phyloP scores from a whole-genome alignment of 441 rosid species.

The Rhodomyrtus psidioides region DNA sequence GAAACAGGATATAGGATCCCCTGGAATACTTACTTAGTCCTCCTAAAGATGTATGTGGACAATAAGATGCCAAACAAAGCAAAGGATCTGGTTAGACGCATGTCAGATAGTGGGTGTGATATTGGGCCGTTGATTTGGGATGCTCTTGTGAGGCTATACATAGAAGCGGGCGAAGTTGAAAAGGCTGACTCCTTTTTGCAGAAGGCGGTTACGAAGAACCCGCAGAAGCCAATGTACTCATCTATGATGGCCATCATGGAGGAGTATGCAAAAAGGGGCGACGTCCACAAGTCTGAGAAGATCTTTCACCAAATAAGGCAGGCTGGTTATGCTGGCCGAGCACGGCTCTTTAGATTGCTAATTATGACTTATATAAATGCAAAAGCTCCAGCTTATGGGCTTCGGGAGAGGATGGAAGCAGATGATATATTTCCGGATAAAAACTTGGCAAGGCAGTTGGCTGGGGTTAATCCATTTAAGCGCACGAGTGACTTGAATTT shows the following conservation, averaged over 20 bases:
- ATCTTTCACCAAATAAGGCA: slow-evolving; percentile 66
- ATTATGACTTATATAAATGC: slow-evolving; percentile 58
- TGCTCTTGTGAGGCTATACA: slow-evolving; percentile 65
- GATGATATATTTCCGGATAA: slow-evolving; percentile 70
- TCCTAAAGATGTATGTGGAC: slow-evolving; percentile 62
- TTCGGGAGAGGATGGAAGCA: slow-evolving; percentile 78
- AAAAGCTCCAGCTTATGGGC: slow-evolving; percentile 68
- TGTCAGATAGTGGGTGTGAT: slow-evolving; percentile 65
- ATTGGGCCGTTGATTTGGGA: slow-evolving; percentile 76
- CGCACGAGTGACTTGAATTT: slow-evolving; percentile 62
- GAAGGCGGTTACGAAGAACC: slow-evolving; percentile 49
- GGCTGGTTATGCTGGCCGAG: slow-evolving; percentile 54
- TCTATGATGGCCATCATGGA: slow-evolving; percentile 65
- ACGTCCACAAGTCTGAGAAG: slow-evolving; percentile 76
- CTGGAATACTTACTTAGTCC: slow-evolving; percentile 34
- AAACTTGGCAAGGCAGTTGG: slow-evolving; percentile 39
- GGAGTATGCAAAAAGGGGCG: slow-evolving; percentile 63
- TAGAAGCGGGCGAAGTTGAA: slow-evolving; percentile 76
- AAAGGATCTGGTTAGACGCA: slow-evolving; percentile 51
- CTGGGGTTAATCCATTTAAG: slow-evolving; percentile 64
- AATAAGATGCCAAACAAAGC: slow-evolving; percentile 72
- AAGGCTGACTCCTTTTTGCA: slow-evolving; percentile 66
- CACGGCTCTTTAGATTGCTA: slow-evolving; percentile 47
- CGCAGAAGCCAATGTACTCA: slow-evolving; percentile 45
- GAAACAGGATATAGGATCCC: slow-evolving; percentile 33